Conservation (phyloP, 305 asterid species). For the Ilex paraguariensis region DNA sequence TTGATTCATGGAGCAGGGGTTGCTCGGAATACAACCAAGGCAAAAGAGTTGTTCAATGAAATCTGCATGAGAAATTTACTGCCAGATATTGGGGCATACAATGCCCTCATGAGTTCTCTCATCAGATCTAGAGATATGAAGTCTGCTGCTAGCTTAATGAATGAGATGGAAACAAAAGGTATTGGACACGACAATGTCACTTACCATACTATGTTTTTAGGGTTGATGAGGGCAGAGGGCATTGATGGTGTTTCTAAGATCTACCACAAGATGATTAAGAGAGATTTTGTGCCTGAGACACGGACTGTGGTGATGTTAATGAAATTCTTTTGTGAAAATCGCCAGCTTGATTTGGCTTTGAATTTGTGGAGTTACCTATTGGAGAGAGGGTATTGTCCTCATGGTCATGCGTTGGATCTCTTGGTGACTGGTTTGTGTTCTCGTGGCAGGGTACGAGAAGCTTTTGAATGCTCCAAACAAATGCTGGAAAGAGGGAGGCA, state of each 20-base stretch:
- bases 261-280: slow-evolving; percentile 54
- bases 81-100: slow-evolving; percentile 69
- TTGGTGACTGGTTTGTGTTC: slow-evolving; percentile 80
- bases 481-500: slow-evolving; percentile 69
- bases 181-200: slow-evolving; percentile 63
- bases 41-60: slow-evolving; percentile 53
- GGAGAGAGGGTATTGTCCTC: slow-evolving; percentile 84
- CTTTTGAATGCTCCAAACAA: slow-evolving; percentile 63
- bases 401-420: slow-evolving; percentile 71
- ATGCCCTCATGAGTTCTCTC: slow-evolving; percentile 69
- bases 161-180: slow-evolving; percentile 56
- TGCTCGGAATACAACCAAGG: slow-evolving; percentile 57
- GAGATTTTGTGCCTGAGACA: slow-evolving; percentile 56
- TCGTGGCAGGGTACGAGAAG: slow-evolving; percentile 69
- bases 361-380: slow-evolving; percentile 70
- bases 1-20: slow-evolving; percentile 93
- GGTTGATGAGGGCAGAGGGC: slow-evolving; percentile 54
- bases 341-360: slow-evolving; percentile 57
- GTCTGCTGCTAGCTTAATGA: slow-evolving; percentile 53
- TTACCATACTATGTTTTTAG: slow-evolving; percentile 72
- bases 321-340: slow-evolving; percentile 70
- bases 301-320: slow-evolving; percentile 70
- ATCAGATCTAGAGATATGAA: slow-evolving; percentile 53
- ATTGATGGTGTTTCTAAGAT: slow-evolving; percentile 47
- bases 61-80: slow-evolving; percentile 40